phyloP scores from a whole-genome alignment of 768 basidiomycete species.

The Collybia sordida region DNA sequence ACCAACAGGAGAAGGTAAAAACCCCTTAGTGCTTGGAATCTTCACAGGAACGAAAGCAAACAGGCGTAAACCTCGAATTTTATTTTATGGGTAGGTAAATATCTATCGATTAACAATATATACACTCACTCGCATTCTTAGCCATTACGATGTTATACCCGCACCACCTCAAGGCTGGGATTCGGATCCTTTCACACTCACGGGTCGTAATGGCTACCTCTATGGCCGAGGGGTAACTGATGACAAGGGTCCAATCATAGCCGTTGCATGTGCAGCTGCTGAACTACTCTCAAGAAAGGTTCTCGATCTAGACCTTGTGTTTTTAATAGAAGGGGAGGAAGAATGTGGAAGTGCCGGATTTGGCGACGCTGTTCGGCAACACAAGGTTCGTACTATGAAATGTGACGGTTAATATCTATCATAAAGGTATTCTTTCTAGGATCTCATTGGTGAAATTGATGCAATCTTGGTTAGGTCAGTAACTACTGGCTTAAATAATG shows the following conservation, averaged over 20 bases:
- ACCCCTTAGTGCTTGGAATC: conserved; percentile 87
- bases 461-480: conserved; percentile 82
- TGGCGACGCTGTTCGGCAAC: conserved; percentile 64
- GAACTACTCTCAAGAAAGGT: conserved; percentile 69
- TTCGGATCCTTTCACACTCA: conserved; percentile 80
- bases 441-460: conserved; percentile 82
- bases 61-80: conserved; percentile 63
- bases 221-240: conserved; percentile 93
- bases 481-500: background rate
- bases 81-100: conserved; percentile 81
- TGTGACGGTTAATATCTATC: background rate
- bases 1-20: conserved; percentile 71
- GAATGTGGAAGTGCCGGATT: conserved; percentile 93
- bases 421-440: conserved; percentile 37
- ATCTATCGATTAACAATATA: too few species aligned
- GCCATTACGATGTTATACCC: conserved; percentile 96
- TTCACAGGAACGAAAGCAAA: conserved; percentile 72
- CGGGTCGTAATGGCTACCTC: conserved; percentile 83
- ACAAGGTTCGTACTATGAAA: conserved; percentile 54
- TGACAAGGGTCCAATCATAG: conserved; percentile 94
- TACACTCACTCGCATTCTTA: conserved; percentile 20
- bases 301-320: conserved; percentile 83
- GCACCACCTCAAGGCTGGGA: conserved; percentile 76
- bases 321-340: conserved; percentile 95
- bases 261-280: conserved; percentile 87